Evolutionary conservation across 768 basidiomycete species (phyloP).

Genomic region (Phlebiopsis flavidoalba): DNA sequence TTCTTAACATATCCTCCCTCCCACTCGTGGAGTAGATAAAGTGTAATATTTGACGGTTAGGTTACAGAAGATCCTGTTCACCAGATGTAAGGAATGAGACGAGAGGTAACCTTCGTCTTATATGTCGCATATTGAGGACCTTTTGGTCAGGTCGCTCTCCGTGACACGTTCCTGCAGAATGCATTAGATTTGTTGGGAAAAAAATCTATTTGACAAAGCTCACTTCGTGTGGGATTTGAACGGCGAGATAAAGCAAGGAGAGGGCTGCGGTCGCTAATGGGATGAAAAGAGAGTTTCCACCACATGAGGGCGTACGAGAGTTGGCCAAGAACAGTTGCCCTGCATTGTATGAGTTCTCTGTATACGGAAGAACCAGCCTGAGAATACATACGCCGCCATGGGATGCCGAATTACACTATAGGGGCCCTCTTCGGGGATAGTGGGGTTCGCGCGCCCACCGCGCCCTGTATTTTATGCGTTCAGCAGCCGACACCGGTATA

Average conservation of each 20-base stretch:
- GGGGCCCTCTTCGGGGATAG: conserved; percentile 26
- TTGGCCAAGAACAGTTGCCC: conserved; percentile 7
- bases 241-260: conserved; percentile 3
- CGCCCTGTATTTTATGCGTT: background rate
- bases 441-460: conserved; percentile 27
- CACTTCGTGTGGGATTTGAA: conserved; percentile 4
- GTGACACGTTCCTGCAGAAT: conserved; percentile 1
- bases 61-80: background rate
- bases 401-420: conserved; percentile 35
- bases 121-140: conserved; percentile 5
- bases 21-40: background rate
- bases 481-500: background rate
- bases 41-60: background rate
- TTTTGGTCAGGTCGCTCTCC: conserved; percentile 7
- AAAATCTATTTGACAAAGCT: background rate
- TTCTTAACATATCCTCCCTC: background rate
- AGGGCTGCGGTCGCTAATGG: conserved; percentile 4
- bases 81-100: conserved; percentile 12
- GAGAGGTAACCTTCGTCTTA: conserved; percentile 6
- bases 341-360: background rate
- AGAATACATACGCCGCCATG: conserved; percentile 25
- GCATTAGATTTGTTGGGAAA: background rate
- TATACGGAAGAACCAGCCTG: background rate
- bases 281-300: conserved; percentile 11
- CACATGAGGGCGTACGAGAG: conserved; percentile 12